These are phyloP conservation scores for Abortiporus biennis DNA, from an alignment of 1,284 basidiomycete genomes.

Conservation along the genomic window DNA sequence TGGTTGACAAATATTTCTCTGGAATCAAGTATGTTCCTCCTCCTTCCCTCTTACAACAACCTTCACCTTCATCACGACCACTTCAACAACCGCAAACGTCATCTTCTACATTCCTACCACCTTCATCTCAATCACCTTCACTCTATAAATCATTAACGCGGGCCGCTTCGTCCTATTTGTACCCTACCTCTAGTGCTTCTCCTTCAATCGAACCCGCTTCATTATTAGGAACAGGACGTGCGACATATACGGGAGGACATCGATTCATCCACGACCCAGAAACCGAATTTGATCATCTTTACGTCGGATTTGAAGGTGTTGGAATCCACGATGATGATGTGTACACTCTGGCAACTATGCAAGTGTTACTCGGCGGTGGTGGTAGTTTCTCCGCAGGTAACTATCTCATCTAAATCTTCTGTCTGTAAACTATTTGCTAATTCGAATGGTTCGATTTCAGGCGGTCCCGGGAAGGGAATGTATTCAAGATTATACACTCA, in stretches of 20 bases:
- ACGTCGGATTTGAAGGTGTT: constrained; percentile 89
- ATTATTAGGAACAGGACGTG: constrained; percentile 34
- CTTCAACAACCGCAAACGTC: constrained; percentile 12
- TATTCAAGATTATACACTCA: constrained; percentile 97
- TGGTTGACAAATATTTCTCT: constrained; percentile 83
- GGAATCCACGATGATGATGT: constrained; percentile 94
- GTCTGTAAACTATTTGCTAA: neutral
- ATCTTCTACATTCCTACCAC: constrained; percentile 25
- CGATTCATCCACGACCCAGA: constrained; percentile 64
- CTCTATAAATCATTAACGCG: constrained; percentile 66
- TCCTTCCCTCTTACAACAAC: constrained; percentile 20
- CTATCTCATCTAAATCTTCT: constrained; percentile 1
- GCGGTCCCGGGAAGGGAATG: constrained; percentile 99
- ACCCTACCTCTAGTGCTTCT: constrained; percentile 34
- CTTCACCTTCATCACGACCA: constrained; percentile 26
- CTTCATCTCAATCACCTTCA: constrained; percentile 40
- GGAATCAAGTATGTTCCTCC: constrained; percentile 44
- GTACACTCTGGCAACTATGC: constrained; percentile 91
- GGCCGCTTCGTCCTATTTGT: constrained; percentile 64
- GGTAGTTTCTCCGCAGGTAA: constrained; percentile 90
- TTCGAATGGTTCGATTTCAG: constrained; percentile 30
- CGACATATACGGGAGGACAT: constrained; percentile 85
- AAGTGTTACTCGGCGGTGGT: constrained; percentile 92
- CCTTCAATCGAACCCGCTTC: constrained; percentile 18
- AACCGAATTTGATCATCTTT: constrained; percentile 89